Conservation (phyloP, 768 basidiomycete genomes). For the Xerocomellus chrysenteron region DNA sequence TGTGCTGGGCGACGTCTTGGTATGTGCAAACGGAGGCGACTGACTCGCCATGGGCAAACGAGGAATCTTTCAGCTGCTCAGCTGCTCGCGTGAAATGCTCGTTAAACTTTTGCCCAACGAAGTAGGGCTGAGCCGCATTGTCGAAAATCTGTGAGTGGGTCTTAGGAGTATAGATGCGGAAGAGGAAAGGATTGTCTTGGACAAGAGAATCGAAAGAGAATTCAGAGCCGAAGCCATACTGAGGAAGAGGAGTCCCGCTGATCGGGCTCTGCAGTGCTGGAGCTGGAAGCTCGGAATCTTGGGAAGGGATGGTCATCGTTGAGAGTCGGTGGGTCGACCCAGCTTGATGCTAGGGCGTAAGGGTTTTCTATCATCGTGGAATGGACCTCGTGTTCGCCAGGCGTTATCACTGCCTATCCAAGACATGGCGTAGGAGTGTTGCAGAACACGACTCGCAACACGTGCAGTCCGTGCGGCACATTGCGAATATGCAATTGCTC, state of each 20-base stretch:
- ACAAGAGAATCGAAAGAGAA: constrained; percentile 61
- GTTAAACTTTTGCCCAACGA: constrained; percentile 66
- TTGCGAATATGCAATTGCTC: neutral
- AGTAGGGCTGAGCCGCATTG: constrained; percentile 54
- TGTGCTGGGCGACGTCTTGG: constrained; percentile 62
- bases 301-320: constrained; percentile 27
- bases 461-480: constrained; percentile 22
- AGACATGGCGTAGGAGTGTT: constrained; percentile 10
- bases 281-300: constrained; percentile 12
- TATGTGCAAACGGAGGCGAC: constrained; percentile 42
- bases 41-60: constrained; percentile 33
- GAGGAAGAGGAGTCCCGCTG: constrained; percentile 46
- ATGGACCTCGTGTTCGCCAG: constrained; percentile 32
- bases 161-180: constrained; percentile 78
- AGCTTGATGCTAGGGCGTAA: constrained; percentile 2
- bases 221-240: constrained; percentile 69
- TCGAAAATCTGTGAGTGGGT: constrained; percentile 53
- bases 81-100: constrained; percentile 36
- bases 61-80: constrained; percentile 38
- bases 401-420: constrained; percentile 32
- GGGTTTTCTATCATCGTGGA: constrained; percentile 29
- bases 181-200: constrained; percentile 69
- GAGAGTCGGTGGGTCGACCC: constrained; percentile 7
- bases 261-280: constrained; percentile 24
- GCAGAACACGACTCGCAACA: constrained; percentile 19